Evolutionary conservation across 768 basidiomycete species (phyloP), one percentile per base, ranked within the genome.

Genomic region (Boletus edulis): DNA sequence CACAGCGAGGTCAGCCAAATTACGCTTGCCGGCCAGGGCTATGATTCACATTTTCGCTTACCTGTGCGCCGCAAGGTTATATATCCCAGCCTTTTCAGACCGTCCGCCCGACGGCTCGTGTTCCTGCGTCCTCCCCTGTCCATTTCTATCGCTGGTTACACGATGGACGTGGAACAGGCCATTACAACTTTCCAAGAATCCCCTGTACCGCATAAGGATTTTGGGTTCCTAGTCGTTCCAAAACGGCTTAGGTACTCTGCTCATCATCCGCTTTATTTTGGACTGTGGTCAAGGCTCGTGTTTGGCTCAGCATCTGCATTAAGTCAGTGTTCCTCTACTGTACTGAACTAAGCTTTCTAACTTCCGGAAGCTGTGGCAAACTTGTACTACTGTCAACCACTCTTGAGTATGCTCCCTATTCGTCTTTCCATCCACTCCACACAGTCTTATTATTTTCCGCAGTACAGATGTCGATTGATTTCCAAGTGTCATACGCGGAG

Each of bases 361-460:
- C 52, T 3, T 49, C 37, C 13, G 11, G 42, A 56, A 64, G 63
- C 55, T 48, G 84, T 84, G 24, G 79, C 83, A 14, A 92, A 91
- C 64, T 66, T 92, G 48, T 93, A 91, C 64, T 93, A 91, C 59
- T 87, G 84, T 55, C 87, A 90, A 69, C 91, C 90, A 4, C 70
- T 93, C 57, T 73, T 91, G 10, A 87, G 89, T 83, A 62, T 57
- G 78, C 73, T 29, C 22, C 7, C 27, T 11, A 20, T 1, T 31
- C 43, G 14, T 11, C 20, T 12, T n/a, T 14, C 22, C 9, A 5
- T 24, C 15, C 2, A 0, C 18, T 5, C 15, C 18, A 15, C 8
- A 27, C 2, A 24, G 13, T 12, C 35, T 46, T 24, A 31, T 51
- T 17, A 44, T 18, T 12, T 9, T 32, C 17, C 15, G 5, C 41